These are phyloP conservation scores for Pichia cephalocereana DNA, from an alignment of 805 yeast genomes.

Conservation along the genomic window DNA sequence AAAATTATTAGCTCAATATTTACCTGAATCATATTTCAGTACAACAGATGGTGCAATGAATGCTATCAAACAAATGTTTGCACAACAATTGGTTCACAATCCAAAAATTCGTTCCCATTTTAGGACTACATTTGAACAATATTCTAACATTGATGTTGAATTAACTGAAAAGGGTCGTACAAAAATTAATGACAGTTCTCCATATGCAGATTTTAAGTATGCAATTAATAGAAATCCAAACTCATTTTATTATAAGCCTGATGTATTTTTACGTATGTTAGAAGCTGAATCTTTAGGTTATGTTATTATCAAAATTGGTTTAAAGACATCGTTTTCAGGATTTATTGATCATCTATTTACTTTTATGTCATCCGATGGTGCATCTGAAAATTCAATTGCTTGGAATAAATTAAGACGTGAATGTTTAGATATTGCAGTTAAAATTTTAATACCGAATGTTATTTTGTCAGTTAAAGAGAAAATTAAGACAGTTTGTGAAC, in stretches of 20 bases:
- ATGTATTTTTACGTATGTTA: constrained; percentile 76
- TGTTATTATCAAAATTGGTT: constrained; percentile 54
- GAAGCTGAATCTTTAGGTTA: constrained; percentile 82
- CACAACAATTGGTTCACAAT: constrained; percentile 73
- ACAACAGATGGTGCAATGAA: constrained; percentile 44
- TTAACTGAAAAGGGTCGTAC: constrained; percentile 77
- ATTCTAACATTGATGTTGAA: constrained; percentile 61
- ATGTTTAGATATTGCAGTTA: constrained; percentile 59
- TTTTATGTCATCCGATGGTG: constrained; percentile 65
- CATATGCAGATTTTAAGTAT: constrained; percentile 85
- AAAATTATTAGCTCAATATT: constrained; percentile 40
- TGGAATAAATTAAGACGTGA: constrained; percentile 76
- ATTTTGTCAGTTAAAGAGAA: constrained; percentile 76
- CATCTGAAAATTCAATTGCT: constrained; percentile 60
- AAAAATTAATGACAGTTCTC: constrained; percentile 70
- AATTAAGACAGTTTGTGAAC: constrained; percentile 66
- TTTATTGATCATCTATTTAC: constrained; percentile 41
- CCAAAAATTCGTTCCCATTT: constrained; percentile 70
- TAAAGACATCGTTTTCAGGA: constrained; percentile 33
- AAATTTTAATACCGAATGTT: constrained; percentile 56
- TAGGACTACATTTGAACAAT: constrained; percentile 51
- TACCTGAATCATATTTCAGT: constrained; percentile 36
- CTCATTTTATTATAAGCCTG: constrained; percentile 71
- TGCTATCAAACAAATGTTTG: constrained; percentile 65
- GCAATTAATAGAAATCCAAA: constrained; percentile 72